Conservation (phyloP, 768 basidiomycete species). For the Mrakia frigida region DNA sequence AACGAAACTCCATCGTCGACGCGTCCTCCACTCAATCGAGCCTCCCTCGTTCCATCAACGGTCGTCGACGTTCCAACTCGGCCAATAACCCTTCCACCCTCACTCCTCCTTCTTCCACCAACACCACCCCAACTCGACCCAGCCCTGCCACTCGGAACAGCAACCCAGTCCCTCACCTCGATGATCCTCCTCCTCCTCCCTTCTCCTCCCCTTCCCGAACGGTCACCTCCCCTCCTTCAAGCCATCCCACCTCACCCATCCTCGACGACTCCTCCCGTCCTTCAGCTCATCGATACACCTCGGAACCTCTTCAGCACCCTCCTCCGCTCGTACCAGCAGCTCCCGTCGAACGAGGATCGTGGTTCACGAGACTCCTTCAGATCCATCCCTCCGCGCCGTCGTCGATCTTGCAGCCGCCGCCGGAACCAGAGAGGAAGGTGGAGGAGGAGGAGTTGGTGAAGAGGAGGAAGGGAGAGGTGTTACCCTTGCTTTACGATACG, state of each 20-base stretch:
- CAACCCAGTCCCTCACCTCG: no score
- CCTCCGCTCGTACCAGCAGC: neutral
- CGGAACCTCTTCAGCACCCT: neutral
- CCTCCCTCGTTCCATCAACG: neutral
- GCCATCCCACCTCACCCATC: neutral
- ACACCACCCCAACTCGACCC: neutral
- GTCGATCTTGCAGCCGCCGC: neutral
- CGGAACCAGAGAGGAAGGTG: neutral
- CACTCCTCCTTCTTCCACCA: constrained; percentile 8
- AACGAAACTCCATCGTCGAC: neutral
- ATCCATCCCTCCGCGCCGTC: neutral
- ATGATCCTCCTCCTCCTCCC: no score
- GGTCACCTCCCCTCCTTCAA: neutral
- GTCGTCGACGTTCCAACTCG: constrained; percentile 18
- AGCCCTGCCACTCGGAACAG: neutral
- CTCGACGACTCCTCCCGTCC: constrained; percentile 1
- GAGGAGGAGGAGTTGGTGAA: neutral
- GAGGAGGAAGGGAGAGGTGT: constrained; percentile 21
- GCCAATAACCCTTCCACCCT: neutral
- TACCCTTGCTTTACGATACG: constrained; percentile 27
- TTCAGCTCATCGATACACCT: neutral
- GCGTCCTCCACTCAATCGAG: neutral
- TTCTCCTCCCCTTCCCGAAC: constrained; percentile 15
- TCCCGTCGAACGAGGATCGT: neutral
- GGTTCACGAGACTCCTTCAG: constrained; percentile 24